Base-by-base conservation (phyloP, 805 yeast species). In the Yarrowia deformans region DNA sequence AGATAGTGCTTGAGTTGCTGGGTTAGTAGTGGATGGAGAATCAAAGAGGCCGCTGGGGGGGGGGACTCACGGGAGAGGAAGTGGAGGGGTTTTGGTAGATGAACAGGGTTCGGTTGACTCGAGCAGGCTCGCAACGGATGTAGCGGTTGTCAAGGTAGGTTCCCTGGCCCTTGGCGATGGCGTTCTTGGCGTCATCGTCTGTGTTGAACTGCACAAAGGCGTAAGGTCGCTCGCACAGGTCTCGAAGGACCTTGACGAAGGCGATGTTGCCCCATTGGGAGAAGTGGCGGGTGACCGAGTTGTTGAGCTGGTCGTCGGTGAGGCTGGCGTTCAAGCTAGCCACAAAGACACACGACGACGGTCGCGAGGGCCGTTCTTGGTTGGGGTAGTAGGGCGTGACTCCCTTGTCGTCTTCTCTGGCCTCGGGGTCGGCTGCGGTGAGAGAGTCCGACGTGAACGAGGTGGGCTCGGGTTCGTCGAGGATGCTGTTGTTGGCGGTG, bases 91-190 rank as follows among this genome's bases (percentile, higher is more conserved):
- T 34, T 1, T 52, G 69, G 50, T 54, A 54, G 43, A 45, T 18
- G 18, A 86, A 90, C 50, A 94, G 80, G 14, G 98, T 93, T 72
- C 98, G 83, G 78, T 93, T 94, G 56, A 93, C 97, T 74, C 90
- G 88, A 0, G 98, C 98, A 19, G 88, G 88, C 79, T 94, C 98
- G 79, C 97, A 91, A 69, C 98, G 84, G 54, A 94, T 85, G 3
- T 86, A 81, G 76, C 97, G 84, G 14, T 93, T 96, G 76, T 90
- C 87, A 60, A 93, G 78, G 8, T 81, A 77, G 7, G 91, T 82
- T 69, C 88, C 87, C 74, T 90, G 94, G 12, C 92, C 97, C 70
- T 82, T 82, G 19, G 76, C 78, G 67, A 92, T 83, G 0, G 97
- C 97, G 5, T 72, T 75, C 71, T 83, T 82, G 5, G 97, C 93